Percentiles rank a stretch among this genome's conserved stretches.
phyloP scores from a whole-genome alignment of 2,329 filamentous ascomycete species.

The Diplodia seriata region DNA sequence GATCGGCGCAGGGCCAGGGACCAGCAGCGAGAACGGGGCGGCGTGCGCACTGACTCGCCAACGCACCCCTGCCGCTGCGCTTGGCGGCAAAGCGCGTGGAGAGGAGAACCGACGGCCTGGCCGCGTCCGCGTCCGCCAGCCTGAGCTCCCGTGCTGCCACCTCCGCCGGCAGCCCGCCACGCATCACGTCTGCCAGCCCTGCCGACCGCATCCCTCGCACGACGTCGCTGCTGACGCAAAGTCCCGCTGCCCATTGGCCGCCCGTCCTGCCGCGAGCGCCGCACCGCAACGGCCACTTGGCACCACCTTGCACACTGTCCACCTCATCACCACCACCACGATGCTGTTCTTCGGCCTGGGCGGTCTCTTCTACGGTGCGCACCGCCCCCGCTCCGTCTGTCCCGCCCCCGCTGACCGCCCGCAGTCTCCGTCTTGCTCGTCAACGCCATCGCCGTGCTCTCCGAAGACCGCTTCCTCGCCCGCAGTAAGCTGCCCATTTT shows the following conservation, averaged over 20 bases:
- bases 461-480: slow-evolving; percentile 91
- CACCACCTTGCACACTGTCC: slow-evolving; percentile 6
- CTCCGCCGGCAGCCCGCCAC: slow-evolving; percentile 1
- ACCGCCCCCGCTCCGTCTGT: slow-evolving; percentile 35
- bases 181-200: background rate
- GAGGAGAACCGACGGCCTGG: slow-evolving; percentile 19
- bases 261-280: background rate
- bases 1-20: slow-evolving; percentile 23
- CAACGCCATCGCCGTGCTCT: slow-evolving; percentile 92
- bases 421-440: slow-evolving; percentile 83
- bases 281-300: slow-evolving; percentile 8
- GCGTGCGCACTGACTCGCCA: background rate
- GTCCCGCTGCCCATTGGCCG: background rate
- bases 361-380: slow-evolving; percentile 75
- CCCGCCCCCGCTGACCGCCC: slow-evolving; percentile 35
- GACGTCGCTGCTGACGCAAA: background rate
- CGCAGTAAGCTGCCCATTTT: slow-evolving; percentile 63
- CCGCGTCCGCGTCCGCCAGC: background rate
- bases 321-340: slow-evolving; percentile 25
- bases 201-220: background rate
- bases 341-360: slow-evolving; percentile 76
- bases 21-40: slow-evolving; percentile 26
- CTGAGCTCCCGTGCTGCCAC: background rate
- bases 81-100: background rate
- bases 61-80: slow-evolving; percentile 9